Evolutionary conservation across 495 filamentous ascomycete species (phyloP).

Genomic region (Neurospora sp.): DNA sequence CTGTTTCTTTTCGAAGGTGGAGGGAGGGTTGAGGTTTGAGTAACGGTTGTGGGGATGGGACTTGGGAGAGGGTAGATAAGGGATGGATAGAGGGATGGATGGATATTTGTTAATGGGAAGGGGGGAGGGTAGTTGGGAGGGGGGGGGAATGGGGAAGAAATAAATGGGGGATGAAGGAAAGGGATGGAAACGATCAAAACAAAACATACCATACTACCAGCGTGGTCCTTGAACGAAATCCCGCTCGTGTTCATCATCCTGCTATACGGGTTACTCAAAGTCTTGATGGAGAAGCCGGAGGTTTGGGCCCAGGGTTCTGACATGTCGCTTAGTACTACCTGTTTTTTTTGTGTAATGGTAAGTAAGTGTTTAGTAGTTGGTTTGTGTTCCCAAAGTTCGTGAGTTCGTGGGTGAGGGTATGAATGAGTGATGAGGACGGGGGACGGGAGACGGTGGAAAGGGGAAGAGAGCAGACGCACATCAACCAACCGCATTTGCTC

Average conservation of each 20-base stretch:
- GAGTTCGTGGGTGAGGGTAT: no score
- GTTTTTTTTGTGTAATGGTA: not conserved
- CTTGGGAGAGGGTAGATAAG: not conserved
- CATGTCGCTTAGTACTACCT: conserved; percentile 94
- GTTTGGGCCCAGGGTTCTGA: conserved; percentile 85
- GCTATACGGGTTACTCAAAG: conserved; percentile 80
- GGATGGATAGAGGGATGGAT: not conserved
- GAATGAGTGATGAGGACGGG: not conserved
- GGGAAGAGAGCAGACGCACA: conserved; percentile 27
- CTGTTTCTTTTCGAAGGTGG: not conserved
- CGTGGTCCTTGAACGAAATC: conserved; percentile 75
- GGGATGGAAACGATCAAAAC: no score
- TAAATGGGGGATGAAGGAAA: no score
- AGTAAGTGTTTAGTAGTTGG: not conserved
- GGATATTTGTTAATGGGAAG: not conserved
- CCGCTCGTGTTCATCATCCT: conserved; percentile 99
- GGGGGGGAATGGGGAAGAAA: no score
- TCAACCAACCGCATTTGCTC: conserved; percentile 49
- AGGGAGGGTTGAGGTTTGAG: not conserved
- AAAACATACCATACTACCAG: conserved; percentile 78
- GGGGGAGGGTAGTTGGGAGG: no score
- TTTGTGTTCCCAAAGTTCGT: not conserved
- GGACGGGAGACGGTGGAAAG: no score
- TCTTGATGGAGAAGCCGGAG: conserved; percentile 68
- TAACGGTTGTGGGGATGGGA: no score